Base-by-base conservation (phyloP, 1,284 basidiomycete genomes). In the Porogramme epimiltina region DNA sequence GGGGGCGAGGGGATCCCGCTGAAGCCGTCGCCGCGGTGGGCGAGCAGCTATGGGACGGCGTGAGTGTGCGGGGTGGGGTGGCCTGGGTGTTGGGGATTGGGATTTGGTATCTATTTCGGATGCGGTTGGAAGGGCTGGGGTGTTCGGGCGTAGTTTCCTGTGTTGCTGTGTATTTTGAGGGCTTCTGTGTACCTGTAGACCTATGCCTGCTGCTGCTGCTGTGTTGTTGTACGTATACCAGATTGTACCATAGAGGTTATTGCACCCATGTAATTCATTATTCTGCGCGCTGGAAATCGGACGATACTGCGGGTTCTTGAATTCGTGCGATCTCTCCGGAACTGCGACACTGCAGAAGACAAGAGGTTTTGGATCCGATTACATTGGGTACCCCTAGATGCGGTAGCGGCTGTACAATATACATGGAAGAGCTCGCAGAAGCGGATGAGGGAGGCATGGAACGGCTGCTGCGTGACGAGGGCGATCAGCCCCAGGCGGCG, bases 401-500 rank as follows among this genome's bases (percentile, higher is more conserved):
- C 16, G 10, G 36, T n/a, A 33, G 19, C 19, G 13, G 42, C 36
- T 22, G 25, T 44, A 40, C 37, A 40, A 23, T 51, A 51, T 19
- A 24, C 10, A 33, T 45, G 22, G 22, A 50, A 31, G n/a, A 6
- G 24, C 19, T 22, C 47, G 43, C 39, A 43, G 26, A 6, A 24
- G 38, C 11, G 46, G 23, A 37, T 19, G 18, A 34, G 39, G 8
- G 15, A 42, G 25, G 24, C 20, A 19, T 5, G n/a, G n/a, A n/a
- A n/a, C n/a, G n/a, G n/a, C n/a, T n/a, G n/a, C 13, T 31, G 28
- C 28, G 6, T 13, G 13, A 6, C 37, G 23, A 20, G 10, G 37
- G 47, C 39, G 3, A 31, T 77, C 60, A 89, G 61, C 85, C 87
- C 85, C 86, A 88, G 2, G 85, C 85, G 43, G 85, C 82, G 2